Percentiles rank a stretch among this genome's conserved stretches.
These are phyloP conservation scores for Rhynchospora breviuscula DNA, from an alignment of 176 grass and related monocot species.

Conservation along the genomic window DNA sequence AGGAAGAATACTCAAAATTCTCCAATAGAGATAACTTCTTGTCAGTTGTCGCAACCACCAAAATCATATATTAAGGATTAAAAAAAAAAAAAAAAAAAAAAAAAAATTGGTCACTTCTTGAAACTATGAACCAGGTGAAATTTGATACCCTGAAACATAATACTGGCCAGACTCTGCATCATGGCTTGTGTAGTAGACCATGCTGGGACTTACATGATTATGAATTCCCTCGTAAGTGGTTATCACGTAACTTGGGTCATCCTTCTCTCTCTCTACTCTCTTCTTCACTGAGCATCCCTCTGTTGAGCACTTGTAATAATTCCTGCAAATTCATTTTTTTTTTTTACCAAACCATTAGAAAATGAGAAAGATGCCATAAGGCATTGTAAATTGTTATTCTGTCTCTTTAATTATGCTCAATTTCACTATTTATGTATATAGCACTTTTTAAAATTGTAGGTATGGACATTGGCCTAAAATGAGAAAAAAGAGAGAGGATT, in stretches of 20 bases:
- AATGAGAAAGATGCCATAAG: background rate
- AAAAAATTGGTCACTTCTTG: background rate
- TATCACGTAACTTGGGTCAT: constrained; percentile 82
- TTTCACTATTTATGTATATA: background rate
- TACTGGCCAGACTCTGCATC: constrained; percentile 74
- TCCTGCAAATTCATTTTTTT: constrained; percentile 33
- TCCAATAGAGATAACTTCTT: background rate
- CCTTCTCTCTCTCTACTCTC: constrained; percentile 83
- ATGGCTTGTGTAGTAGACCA: constrained; percentile 82
- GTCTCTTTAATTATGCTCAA: background rate
- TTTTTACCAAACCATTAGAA: background rate
- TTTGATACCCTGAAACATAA: constrained; percentile 63
- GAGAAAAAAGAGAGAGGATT: too few species aligned
- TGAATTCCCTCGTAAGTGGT: constrained; percentile 89
- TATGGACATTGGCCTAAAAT: too few species aligned
- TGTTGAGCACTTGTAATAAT: constrained; percentile 95
- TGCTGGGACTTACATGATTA: constrained; percentile 79
- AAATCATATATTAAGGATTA: too few species aligned
- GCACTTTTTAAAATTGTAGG: too few species aligned
- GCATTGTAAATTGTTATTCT: background rate
- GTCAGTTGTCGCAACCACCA: too few species aligned
- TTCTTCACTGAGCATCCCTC: constrained; percentile 96
- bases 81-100: background rate
- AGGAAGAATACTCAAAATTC: background rate
- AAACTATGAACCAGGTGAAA: constrained; percentile 3